A percentile compares a stretch with the other conserved stretches of the same genome.
These are phyloP conservation scores for Alternaria arbusti DNA, from an alignment of 2,329 filamentous ascomycete genomes.

Conservation along the genomic window DNA sequence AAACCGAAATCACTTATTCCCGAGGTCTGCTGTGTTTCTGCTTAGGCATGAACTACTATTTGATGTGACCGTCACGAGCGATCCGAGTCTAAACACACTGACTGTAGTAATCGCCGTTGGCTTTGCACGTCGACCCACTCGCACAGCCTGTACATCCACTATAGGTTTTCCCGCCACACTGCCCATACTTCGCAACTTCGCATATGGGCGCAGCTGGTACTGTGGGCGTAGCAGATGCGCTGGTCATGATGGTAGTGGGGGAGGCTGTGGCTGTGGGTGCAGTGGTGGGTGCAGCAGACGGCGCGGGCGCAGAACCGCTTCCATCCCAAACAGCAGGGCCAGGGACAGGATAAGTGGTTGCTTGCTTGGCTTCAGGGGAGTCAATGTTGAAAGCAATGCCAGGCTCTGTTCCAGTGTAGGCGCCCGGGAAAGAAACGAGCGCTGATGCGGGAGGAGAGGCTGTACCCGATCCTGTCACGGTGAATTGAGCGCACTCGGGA, in stretches of 20 bases:
- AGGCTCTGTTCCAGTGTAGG: conserved; percentile 52
- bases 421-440: conserved; percentile 54
- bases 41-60: neutral
- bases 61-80: neutral
- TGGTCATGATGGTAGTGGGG: conserved; percentile 28
- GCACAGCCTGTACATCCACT: conserved; percentile 29
- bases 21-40: neutral
- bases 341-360: conserved; percentile 35
- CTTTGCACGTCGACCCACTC: conserved; percentile 25
- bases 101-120: conserved; percentile 35
- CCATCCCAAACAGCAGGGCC: conserved; percentile 36
- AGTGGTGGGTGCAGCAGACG: conserved; percentile 4
- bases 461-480: conserved; percentile 58
- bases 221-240: conserved; percentile 11
- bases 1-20: neutral
- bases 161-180: neutral
- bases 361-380: conserved; percentile 29
- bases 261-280: neutral
- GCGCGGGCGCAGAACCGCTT: conserved; percentile 14
- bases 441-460: conserved; percentile 49
- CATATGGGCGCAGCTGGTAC: conserved; percentile 17
- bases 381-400: conserved; percentile 51
- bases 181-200: conserved; percentile 21
- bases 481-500: conserved; percentile 63
- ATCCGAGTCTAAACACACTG: conserved; percentile 19